Evolutionary conservation across 495 filamentous ascomycete species (phyloP), one percentile per base, ranked within the genome.

Genomic region (Xylaria palmicola): DNA sequence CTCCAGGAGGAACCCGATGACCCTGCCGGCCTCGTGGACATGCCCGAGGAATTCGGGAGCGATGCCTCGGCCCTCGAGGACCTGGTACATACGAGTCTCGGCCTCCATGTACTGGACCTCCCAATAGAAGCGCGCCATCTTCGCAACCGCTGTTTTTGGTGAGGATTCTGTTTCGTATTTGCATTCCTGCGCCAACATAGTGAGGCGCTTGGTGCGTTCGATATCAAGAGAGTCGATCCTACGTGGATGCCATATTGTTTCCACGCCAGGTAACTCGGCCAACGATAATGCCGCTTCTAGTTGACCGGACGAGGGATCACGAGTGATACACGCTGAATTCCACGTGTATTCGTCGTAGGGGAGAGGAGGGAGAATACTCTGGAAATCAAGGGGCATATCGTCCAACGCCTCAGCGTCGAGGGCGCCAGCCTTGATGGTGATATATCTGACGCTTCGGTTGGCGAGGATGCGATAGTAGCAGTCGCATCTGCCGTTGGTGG

Each of bases 61-160:
- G 13, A 26, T 26, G 12, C 12, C 8, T 24, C 26, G 20, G 10
- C 20, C 4, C n/a, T 26, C 41, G 37, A 40, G 37, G 37, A n/a
- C 13, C n/a, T n/a, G n/a, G n/a, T n/a, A n/a, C n/a, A n/a, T n/a
- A n/a, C n/a, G n/a, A n/a, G n/a, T n/a, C n/a, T n/a, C n/a, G n/a
- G n/a, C n/a, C n/a, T n/a, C n/a, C n/a, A n/a, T n/a, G n/a, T n/a
- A n/a, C n/a, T n/a, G n/a, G n/a, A n/a, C n/a, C n/a, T n/a, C n/a
- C n/a, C n/a, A n/a, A n/a, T n/a, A n/a, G n/a, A n/a, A n/a, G n/a
- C n/a, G n/a, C n/a, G n/a, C n/a, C n/a, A n/a, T n/a, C n/a, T n/a
- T n/a, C 44, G 52, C 63, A 41, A 65, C 56, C 39, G 60, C 37
- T 53, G 59, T 26, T 36, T 65, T 34, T 22, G 53, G 32, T 43